Evolutionary conservation across 2,329 filamentous ascomycete genomes (phyloP), one percentile per base, ranked within the genome.

Genomic region (Fusarium buharicum): DNA sequence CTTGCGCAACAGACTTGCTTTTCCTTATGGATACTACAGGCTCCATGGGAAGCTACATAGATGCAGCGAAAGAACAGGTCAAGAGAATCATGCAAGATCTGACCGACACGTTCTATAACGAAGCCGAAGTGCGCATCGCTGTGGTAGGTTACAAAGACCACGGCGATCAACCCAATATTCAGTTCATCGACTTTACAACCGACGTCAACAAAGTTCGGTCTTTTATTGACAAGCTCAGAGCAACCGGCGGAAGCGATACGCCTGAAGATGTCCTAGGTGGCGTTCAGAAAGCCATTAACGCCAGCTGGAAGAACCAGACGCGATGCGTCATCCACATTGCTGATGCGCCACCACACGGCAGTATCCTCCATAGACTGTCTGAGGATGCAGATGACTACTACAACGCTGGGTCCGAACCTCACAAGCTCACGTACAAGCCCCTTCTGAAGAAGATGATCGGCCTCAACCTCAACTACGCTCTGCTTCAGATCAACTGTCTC

Each of bases 121-220:
- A 76, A 20, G 70, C 74, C 1, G 69, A 75, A 20, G 66, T 77
- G 1, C 73, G 75, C 1, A 67, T 77, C 2, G 74, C 73, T 0
- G 71, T 78, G 1, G 75, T 78, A 0, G 69, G 68, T 0, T 78
- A 78, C 59, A 77, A 73, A 28, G 76, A 78, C 46, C 75, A 78
- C 46, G 36, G 66, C 2, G 58, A 61, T 17, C 46, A 31, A 4
- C 50, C 52, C 0, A 48, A 61, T 6, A 41, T 61, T 1, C 44
- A 60, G 17, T 60, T 50, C 20, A 43, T 61, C 4, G 58, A 61
- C 50, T 61, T 61, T 24, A 61, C 55, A 5, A 50, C 58, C 1
- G 45, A 59, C 9, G 36, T 61, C 1, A 34, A 60, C 1, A 37
- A 28, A 0, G 55, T 60, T 0, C 28, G 44, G 1, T 10, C 5